These are phyloP conservation scores for Heterobasidion occidentale DNA, from an alignment of 1,284 basidiomycete species.

Conservation along the genomic window DNA sequence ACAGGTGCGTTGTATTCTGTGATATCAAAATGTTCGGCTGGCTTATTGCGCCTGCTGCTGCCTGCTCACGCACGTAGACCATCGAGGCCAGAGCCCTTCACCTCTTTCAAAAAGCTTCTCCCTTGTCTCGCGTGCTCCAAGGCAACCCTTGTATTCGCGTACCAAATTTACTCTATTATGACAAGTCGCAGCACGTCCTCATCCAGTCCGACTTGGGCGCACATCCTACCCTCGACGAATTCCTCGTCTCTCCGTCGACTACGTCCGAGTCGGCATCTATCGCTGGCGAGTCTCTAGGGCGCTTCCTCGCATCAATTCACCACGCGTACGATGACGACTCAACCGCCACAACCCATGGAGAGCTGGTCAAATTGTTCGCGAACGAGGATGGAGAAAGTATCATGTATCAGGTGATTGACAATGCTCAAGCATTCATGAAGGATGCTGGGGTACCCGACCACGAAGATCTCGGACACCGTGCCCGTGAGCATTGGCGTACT, in stretches of 20 bases:
- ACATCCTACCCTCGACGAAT: constrained; percentile 1
- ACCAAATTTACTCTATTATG: background rate
- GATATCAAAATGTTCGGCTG: background rate
- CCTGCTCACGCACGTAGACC: background rate
- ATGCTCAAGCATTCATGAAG: background rate
- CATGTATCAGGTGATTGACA: constrained; percentile 1
- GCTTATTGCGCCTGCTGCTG: background rate
- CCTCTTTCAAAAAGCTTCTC: background rate
- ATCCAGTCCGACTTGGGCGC: constrained; percentile 4
- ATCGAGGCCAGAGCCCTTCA: background rate
- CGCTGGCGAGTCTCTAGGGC: constrained; percentile 1
- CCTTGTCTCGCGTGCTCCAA: background rate
- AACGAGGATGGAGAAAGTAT: constrained; percentile 1
- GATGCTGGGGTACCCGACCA: background rate
- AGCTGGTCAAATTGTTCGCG: background rate
- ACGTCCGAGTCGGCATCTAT: background rate
- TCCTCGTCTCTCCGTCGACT: background rate
- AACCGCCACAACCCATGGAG: background rate
- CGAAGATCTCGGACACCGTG: background rate
- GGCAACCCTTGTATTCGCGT: constrained; percentile 8
- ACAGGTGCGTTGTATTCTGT: background rate
- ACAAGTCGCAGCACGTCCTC: constrained; percentile 1
- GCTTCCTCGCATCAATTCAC: background rate
- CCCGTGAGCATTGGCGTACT: background rate
- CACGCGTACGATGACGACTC: background rate